Evolutionary conservation across 116 monocot species (phyloP).

Genomic region (Trichopus zeylanicus): DNA sequence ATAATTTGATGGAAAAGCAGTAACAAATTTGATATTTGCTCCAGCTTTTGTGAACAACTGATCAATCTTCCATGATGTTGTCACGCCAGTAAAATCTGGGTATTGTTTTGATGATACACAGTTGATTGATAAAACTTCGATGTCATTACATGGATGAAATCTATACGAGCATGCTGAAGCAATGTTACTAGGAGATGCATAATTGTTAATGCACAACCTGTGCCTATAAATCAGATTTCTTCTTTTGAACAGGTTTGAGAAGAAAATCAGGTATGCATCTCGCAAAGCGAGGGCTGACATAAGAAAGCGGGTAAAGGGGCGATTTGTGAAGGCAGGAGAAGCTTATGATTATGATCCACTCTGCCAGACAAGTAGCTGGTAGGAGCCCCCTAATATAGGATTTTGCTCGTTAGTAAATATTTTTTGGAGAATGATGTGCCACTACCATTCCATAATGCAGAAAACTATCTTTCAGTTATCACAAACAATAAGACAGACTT

Average conservation of each 20-base stretch:
- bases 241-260: slow-evolving; percentile 33
- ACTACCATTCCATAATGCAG: too few species aligned
- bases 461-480: background rate
- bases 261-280: slow-evolving; percentile 55
- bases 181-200: too few species aligned
- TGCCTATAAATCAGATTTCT: background rate
- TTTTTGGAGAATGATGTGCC: slow-evolving; percentile 6
- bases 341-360: slow-evolving; percentile 61
- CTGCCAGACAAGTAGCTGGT: slow-evolving; percentile 22
- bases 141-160: too few species aligned
- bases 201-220: too few species aligned
- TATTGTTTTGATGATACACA: too few species aligned
- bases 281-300: slow-evolving; percentile 49
- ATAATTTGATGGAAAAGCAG: too few species aligned
- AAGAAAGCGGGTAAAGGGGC: slow-evolving; percentile 45
- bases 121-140: too few species aligned
- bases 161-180: too few species aligned
- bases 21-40: too few species aligned
- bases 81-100: too few species aligned
- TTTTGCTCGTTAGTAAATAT: slow-evolving; percentile 7
- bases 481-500: background rate
- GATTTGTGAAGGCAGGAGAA: slow-evolving; percentile 55
- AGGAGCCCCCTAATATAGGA: background rate
- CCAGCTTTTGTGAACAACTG: too few species aligned
- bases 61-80: too few species aligned